A percentile compares a stretch with the other conserved stretches of the same genome.
Conservation (phyloP, 805 yeast species). For the Jamesozyma rosinii region DNA sequence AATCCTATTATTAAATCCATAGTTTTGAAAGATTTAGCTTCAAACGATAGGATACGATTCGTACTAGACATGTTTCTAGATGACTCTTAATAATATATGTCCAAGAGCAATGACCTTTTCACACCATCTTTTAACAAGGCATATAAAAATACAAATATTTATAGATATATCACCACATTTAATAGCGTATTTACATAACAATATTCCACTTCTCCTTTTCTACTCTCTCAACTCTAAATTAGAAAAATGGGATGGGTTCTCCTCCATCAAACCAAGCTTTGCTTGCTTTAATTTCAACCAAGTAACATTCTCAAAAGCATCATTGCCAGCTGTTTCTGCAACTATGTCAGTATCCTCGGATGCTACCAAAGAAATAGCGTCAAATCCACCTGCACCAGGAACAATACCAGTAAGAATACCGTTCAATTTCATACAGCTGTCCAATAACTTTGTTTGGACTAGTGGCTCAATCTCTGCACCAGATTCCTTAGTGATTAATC, state of each 20-base stretch:
- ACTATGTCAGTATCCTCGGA: slow-evolving; percentile 36
- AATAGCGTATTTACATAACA: no score
- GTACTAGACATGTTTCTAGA: no score
- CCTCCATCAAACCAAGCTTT: slow-evolving; percentile 46
- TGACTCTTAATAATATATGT: no score
- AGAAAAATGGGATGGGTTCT: slow-evolving; percentile 29
- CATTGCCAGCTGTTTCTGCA: slow-evolving; percentile 20
- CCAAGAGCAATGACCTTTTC: no score
- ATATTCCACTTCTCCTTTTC: no score
- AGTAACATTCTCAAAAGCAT: slow-evolving; percentile 38
- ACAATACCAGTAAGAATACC: slow-evolving; percentile 95
- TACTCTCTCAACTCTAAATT: slow-evolving; percentile 7
- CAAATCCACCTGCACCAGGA: slow-evolving; percentile 98
- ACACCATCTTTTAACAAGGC: no score
- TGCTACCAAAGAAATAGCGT: slow-evolving; percentile 74
- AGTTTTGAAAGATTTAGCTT: not conserved
- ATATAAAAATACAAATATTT: no score
- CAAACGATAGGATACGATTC: not conserved
- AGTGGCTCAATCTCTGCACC: slow-evolving; percentile 86
- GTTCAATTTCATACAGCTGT: slow-evolving; percentile 42
- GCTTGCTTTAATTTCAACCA: slow-evolving; percentile 67
- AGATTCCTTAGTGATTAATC: slow-evolving; percentile 50
- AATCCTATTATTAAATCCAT: not conserved
- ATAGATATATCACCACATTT: no score
- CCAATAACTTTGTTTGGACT: slow-evolving; percentile 60